Evolutionary conservation across 106 monocot genomes (phyloP).

Genomic region (Phalaenopsis aphrodite): DNA sequence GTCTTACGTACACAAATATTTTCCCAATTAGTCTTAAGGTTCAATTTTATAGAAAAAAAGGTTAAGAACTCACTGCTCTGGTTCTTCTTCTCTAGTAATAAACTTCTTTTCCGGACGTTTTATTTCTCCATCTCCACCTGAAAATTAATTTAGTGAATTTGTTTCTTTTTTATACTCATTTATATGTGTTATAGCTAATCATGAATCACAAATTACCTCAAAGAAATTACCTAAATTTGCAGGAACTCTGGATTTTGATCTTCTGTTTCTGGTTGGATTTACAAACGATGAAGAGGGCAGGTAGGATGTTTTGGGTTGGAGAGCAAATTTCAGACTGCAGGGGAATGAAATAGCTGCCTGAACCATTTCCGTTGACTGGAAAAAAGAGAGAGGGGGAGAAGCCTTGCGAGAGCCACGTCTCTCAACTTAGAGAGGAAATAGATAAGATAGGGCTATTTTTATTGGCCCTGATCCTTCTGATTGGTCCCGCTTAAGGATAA

Average conservation of each 20-base stretch:
- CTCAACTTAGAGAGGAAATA: background rate
- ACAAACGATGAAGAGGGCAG: background rate
- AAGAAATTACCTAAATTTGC: slow-evolving; percentile 37
- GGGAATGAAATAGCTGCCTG: slow-evolving; percentile 23
- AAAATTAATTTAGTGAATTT: background rate
- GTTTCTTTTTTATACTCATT: background rate
- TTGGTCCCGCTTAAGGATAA: background rate
- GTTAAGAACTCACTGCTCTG: slow-evolving; percentile 46
- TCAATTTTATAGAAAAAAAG: too few species aligned
- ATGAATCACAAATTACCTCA: background rate
- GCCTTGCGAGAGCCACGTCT: background rate
- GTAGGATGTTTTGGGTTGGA: slow-evolving; percentile 15
- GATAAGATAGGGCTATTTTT: background rate
- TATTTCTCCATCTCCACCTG: slow-evolving; percentile 50
- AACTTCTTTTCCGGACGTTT: slow-evolving; percentile 84
- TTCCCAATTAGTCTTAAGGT: too few species aligned
- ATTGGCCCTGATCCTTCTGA: background rate
- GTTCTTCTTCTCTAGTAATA: slow-evolving; percentile 93
- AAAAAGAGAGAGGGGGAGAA: background rate
- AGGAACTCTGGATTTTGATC: slow-evolving; percentile 16
- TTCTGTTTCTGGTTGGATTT: slow-evolving; percentile 3
- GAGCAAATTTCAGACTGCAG: slow-evolving; percentile 5
- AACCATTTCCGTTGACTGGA: slow-evolving; percentile 24
- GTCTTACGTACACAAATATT: too few species aligned
- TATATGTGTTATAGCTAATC: background rate